Conservation (phyloP, 768 basidiomycete genomes). For the Mrakia blollopis region DNA sequence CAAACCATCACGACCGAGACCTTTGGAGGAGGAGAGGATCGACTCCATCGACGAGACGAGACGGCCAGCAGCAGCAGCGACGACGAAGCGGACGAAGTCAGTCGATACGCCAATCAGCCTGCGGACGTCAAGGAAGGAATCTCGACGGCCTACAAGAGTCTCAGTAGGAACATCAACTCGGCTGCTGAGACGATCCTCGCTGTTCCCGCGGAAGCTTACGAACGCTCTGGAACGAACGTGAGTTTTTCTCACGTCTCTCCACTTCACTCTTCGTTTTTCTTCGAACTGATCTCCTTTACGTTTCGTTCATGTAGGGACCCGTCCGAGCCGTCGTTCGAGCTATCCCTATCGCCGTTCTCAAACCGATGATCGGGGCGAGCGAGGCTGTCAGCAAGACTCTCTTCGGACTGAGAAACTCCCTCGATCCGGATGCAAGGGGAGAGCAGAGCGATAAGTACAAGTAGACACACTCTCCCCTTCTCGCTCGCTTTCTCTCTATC, state of each 20-base stretch:
- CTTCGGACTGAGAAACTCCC: conserved; percentile 82
- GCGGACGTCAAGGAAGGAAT: conserved; percentile 76
- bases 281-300: background rate
- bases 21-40: conserved; percentile 57
- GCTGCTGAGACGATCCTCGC: conserved; percentile 98
- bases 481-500: background rate
- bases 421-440: conserved; percentile 75
- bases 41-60: conserved; percentile 46
- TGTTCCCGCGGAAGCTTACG: conserved; percentile 98
- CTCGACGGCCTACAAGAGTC: conserved; percentile 81
- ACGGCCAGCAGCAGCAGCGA: conserved; percentile 47
- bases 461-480: background rate
- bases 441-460: conserved; percentile 96
- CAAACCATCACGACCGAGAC: conserved; percentile 64
- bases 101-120: conserved; percentile 90
- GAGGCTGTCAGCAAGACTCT: conserved; percentile 95
- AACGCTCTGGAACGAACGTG: conserved; percentile 85
- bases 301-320: conserved; percentile 60
- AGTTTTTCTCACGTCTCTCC: conserved; percentile 37
- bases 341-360: conserved; percentile 93
- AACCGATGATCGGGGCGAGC: conserved; percentile 96
- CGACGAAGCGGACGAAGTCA: conserved; percentile 42
- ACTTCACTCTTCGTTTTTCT: conserved; percentile 7
- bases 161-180: conserved; percentile 78
- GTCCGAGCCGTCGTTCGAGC: conserved; percentile 92